Evolutionary conservation across 768 basidiomycete genomes (phyloP).

Genomic region (Lyophyllum atratum): DNA sequence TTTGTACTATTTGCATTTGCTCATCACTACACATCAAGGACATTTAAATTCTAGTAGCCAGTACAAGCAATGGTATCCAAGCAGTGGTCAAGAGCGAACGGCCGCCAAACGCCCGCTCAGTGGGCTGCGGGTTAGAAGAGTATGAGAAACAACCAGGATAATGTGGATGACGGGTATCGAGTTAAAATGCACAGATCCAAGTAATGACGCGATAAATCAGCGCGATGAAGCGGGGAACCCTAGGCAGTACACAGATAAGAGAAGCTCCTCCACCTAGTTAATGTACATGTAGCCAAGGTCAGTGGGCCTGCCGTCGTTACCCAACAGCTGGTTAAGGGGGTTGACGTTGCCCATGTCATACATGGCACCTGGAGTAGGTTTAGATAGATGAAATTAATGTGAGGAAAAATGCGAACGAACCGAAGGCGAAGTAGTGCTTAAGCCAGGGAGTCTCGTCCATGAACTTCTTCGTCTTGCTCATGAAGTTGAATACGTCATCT

Average conservation of each 20-base stretch:
- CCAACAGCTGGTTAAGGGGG: conserved; percentile 53
- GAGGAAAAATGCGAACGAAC: conserved; percentile 38
- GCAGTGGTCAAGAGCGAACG: conserved; percentile 15
- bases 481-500: conserved; percentile 50
- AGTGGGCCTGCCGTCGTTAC: conserved; percentile 45
- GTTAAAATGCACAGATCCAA: conserved; percentile 12
- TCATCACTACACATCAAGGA: conserved; percentile 16
- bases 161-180: conserved; percentile 19
- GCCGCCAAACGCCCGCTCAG: conserved; percentile 18
- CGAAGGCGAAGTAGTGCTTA: conserved; percentile 56
- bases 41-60: conserved; percentile 18
- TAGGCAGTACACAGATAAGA: not conserved
- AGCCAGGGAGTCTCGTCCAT: conserved; percentile 48
- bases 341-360: conserved; percentile 58
- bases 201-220: conserved; percentile 8
- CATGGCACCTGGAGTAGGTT: conserved; percentile 48
- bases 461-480: conserved; percentile 41
- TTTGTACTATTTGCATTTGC: conserved; percentile 1
- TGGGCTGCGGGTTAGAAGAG: conserved; percentile 18
- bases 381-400: not conserved
- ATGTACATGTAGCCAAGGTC: conserved; percentile 55
- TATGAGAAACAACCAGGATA: conserved; percentile 3
- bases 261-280: conserved; percentile 22
- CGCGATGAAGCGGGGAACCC: not conserved
- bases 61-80: conserved; percentile 18